Percentiles rank a stretch among this genome's conserved stretches.
These are phyloP conservation scores for Salix exigua DNA, from an alignment of 345 rosid species.

Conservation along the genomic window DNA sequence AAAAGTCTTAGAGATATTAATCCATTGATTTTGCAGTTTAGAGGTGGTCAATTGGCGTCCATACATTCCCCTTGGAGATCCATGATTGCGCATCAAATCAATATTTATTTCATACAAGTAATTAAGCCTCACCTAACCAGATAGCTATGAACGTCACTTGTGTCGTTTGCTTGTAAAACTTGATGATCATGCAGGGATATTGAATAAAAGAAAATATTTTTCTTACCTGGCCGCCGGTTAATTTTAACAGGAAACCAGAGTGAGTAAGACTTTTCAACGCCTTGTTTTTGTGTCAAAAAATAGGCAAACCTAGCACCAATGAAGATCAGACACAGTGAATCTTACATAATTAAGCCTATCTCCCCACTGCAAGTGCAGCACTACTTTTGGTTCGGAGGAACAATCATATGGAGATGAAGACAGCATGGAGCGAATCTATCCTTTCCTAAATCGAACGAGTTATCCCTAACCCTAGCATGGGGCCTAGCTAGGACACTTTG, in stretches of 20 bases:
- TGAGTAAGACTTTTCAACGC: neutral
- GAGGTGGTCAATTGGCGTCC: too few relatives aligned
- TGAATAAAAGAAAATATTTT: too few relatives aligned
- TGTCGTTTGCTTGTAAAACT: conserved; percentile 5
- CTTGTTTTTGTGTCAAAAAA: neutral
- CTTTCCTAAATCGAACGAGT: too few relatives aligned
- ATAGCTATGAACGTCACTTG: neutral
- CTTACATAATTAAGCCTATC: neutral
- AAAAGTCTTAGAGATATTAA: too few relatives aligned
- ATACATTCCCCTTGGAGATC: neutral
- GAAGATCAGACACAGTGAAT: neutral
- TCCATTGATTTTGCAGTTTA: too few relatives aligned
- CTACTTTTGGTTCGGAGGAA: neutral
- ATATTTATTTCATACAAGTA: neutral
- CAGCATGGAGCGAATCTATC: neutral
- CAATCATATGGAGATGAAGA: neutral
- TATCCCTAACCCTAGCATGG: too few relatives aligned
- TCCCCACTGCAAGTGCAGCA: neutral
- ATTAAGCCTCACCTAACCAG: conserved; percentile 12
- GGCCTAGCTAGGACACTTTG: neutral
- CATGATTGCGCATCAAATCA: neutral
- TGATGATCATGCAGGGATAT: neutral
- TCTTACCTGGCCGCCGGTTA: neutral
- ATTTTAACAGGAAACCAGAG: neutral
- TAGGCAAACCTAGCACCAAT: neutral